These are phyloP conservation scores for Scenedesmus sp. DNA, from an alignment of 163 green algal genomes.

Conservation along the genomic window DNA sequence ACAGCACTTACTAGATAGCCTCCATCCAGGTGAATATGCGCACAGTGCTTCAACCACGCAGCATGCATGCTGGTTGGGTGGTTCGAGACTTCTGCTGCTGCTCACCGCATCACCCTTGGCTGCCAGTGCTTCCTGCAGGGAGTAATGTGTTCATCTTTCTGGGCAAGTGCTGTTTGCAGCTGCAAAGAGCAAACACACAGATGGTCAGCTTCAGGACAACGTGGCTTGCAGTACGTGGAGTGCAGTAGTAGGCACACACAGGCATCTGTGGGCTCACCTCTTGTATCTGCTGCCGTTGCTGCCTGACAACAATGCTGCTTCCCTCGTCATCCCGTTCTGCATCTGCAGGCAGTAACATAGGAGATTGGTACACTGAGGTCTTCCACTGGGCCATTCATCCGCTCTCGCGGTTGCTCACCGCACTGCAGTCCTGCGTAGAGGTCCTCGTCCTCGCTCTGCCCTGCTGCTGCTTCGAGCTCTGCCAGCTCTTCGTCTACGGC, in stretches of 20 bases:
- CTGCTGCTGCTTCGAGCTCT: not conserved
- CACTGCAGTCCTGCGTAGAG: slow-evolving; percentile 39
- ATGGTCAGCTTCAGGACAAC: not conserved
- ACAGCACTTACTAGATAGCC: not conserved
- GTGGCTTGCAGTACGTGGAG: not conserved
- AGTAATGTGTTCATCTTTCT: not conserved
- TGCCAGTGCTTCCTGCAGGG: not conserved
- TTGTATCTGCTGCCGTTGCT: slow-evolving; percentile 35
- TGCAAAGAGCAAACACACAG: slow-evolving; percentile 22
- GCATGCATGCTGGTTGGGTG: not conserved
- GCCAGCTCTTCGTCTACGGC: not conserved
- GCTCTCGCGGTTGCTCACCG: not conserved
- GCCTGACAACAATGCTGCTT: slow-evolving; percentile 4
- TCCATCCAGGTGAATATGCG: no score
- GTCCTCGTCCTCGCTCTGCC: slow-evolving; percentile 34
- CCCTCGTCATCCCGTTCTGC: not conserved
- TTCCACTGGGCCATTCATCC: not conserved
- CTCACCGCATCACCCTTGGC: slow-evolving; percentile 3
- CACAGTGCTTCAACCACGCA: no score
- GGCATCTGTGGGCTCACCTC: slow-evolving; percentile 14
- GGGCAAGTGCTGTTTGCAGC: not conserved
- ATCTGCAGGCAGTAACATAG: not conserved
- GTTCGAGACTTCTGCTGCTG: not conserved
- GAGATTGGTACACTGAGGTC: not conserved
- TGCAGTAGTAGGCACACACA: not conserved